phyloP scores from a whole-genome alignment of 148 eudicot genomes.

The Rhododendron mucronatum region DNA sequence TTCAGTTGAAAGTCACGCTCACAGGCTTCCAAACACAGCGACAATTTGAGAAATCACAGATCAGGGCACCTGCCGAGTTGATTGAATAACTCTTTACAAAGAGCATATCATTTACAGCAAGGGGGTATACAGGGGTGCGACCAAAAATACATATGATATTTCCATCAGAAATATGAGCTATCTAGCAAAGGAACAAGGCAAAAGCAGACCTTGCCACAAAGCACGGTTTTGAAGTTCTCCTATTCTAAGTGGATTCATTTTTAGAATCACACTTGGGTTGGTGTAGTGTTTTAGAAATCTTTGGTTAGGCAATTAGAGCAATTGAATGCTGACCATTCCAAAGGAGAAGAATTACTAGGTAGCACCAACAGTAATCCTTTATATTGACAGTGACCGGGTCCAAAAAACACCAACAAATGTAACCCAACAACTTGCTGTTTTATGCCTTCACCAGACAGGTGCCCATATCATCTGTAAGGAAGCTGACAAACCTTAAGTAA shows the following conservation, averaged over 20 bases:
- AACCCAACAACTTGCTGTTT: background rate
- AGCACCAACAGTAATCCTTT: background rate
- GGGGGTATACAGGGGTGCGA: background rate
- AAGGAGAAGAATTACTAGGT: background rate
- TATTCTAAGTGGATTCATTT: background rate
- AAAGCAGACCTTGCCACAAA: background rate
- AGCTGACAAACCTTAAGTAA: conserved; percentile 70
- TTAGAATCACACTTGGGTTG: background rate
- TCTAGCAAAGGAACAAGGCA: background rate
- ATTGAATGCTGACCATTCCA: conserved; percentile 4
- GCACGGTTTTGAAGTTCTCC: background rate
- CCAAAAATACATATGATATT: background rate
- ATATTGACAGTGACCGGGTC: background rate
- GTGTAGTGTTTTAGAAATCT: background rate
- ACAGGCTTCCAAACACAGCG: conserved; percentile 1
- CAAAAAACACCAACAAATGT: background rate
- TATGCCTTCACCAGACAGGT: conserved; percentile 1
- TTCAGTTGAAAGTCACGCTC: background rate
- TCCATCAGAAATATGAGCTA: background rate
- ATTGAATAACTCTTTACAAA: background rate
- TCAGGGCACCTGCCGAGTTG: background rate
- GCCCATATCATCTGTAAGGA: conserved; percentile 5
- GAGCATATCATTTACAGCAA: background rate
- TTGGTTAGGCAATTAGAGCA: background rate
- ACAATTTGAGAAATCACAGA: background rate